A percentile compares a stretch with the other conserved stretches of the same genome.
Conservation (phyloP, 768 basidiomycete species). For the Russula compacta region DNA sequence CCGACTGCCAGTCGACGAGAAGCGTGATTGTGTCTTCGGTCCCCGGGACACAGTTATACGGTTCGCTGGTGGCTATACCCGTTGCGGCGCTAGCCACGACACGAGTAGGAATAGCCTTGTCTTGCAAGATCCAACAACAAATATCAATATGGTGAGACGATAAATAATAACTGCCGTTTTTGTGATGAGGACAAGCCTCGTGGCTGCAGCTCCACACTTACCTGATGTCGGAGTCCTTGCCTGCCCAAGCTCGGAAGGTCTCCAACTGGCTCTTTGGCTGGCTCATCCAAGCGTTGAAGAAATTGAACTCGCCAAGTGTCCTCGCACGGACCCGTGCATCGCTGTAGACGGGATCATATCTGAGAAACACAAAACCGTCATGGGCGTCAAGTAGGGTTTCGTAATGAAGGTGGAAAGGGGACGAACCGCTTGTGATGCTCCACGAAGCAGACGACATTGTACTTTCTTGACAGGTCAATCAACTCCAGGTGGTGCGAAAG, state of each 20-base stretch:
- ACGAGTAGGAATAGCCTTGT: slow-evolving; percentile 65
- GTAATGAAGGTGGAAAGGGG: neutral
- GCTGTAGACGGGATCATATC: slow-evolving; percentile 86
- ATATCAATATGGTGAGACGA: slow-evolving; percentile 93
- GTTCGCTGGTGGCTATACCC: slow-evolving; percentile 83
- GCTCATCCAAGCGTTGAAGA: slow-evolving; percentile 96
- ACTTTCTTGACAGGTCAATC: slow-evolving; percentile 64
- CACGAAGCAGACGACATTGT: slow-evolving; percentile 84
- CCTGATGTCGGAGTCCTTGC: slow-evolving; percentile 91
- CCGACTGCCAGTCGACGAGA: slow-evolving; percentile 87
- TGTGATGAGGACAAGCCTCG: neutral
- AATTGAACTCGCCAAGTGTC: slow-evolving; percentile 84
- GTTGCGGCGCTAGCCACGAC: slow-evolving; percentile 88
- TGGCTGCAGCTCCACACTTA: slow-evolving; percentile 19
- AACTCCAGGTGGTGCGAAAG: slow-evolving; percentile 75
- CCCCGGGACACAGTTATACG: slow-evolving; percentile 75
- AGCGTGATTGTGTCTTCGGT: slow-evolving; percentile 96
- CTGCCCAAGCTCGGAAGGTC: slow-evolving; percentile 93
- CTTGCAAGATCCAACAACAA: slow-evolving; percentile 77
- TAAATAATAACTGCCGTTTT: slow-evolving; percentile 67
- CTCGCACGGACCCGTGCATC: slow-evolving; percentile 76
- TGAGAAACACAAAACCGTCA: slow-evolving; percentile 21
- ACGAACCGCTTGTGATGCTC: slow-evolving; percentile 83
- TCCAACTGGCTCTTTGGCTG: slow-evolving; percentile 93
- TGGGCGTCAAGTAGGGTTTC: neutral